Percentiles rank a stretch among this genome's conserved stretches.
These are phyloP conservation scores for Talaromyces funiculosus DNA, from an alignment of 2,329 filamentous ascomycete species.

Conservation along the genomic window DNA sequence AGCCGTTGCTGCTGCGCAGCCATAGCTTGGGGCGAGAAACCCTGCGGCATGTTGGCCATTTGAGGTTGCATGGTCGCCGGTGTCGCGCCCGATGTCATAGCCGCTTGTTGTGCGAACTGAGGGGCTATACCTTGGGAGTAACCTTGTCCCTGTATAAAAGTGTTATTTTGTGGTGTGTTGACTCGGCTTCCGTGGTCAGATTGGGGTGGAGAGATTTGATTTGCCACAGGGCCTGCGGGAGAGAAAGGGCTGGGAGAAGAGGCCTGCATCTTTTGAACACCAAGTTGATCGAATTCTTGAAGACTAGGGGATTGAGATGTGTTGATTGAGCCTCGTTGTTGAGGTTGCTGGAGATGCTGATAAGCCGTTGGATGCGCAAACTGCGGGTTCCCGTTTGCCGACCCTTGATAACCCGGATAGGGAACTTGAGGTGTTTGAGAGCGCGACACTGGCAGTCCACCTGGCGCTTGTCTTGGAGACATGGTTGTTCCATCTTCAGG, in stretches of 20 bases:
- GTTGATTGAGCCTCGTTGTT: conserved; percentile 68
- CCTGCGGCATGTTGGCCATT: conserved; percentile 49
- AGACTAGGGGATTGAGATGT: conserved; percentile 91
- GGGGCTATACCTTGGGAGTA: conserved; percentile 36
- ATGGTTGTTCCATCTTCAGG: conserved; percentile 80
- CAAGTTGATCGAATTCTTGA: conserved; percentile 61
- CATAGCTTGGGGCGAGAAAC: conserved; percentile 52
- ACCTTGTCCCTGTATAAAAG: conserved; percentile 54
- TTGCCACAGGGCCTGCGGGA: conserved; percentile 63
- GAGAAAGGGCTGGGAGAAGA: conserved; percentile 90
- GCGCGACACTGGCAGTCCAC: conserved; percentile 72
- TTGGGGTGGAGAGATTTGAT: conserved; percentile 69
- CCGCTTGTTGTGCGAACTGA: conserved; percentile 38
- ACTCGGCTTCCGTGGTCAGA: conserved; percentile 64
- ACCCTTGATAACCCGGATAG: conserved; percentile 65
- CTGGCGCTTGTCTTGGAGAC: conserved; percentile 70
- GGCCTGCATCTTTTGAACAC: conserved; percentile 76
- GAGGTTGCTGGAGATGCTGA: conserved; percentile 62
- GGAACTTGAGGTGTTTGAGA: conserved; percentile 82
- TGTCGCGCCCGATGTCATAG: conserved; percentile 36
- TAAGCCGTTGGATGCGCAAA: conserved; percentile 60
- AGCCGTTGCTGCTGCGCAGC: conserved; percentile 65
- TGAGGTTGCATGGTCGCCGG: conserved; percentile 40
- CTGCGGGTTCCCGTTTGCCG: conserved; percentile 57
- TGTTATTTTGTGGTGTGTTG: conserved; percentile 65